Base-by-base conservation (phyloP, 2,329 filamentous ascomycete genomes). In the Thelonectria olida region DNA sequence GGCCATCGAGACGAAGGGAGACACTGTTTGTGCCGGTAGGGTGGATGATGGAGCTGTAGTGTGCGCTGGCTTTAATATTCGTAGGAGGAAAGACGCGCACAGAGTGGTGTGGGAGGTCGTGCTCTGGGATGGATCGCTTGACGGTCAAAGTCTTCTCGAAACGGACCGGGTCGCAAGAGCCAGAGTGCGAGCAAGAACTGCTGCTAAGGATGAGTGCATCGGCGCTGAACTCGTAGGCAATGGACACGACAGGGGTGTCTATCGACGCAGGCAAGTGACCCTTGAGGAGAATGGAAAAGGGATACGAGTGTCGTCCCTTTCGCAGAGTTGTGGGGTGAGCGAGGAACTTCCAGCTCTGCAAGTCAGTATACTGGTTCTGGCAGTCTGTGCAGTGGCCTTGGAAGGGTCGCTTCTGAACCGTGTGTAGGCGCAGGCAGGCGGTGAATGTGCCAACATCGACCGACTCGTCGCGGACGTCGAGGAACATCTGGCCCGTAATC, bases 51-150 rank as follows among this genome's bases (percentile, higher is more conserved):
- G 92, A 88, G 47, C 90, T 90, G 65, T 97, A 90, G 71, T 92
- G 89, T 64, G 96, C 91, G 72, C 89, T 90, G 60, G 93, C 92
- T 67, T 92, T 94, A 72, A 99, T 90, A 79, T 97, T 96, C 68
- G 96, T 99, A 0, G 96, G 95, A 48, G 95, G 96, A 79, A 99
- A 99, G 73, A 98, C 92, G 73, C 95, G 92, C 64, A 97, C 89
- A 15, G 92, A 96, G 78, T 94, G 90, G 79, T 96, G 95, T 63
- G 96, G 93, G 54, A 86, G 84, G 49, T 93, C 91, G 3, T 92
- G 88, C 54, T 90, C 79, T 7, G 80, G 84, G 23, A 98, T 87
- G 31, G 93, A 91, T 63, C 95, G 92, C 80, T 90, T 90, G 68
- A 98, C 85, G 56, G 89, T 83, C 44, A 98, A 82, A 9, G 85